These are phyloP conservation scores for Penicillium freii DNA, from an alignment of 2,329 filamentous ascomycete species.

Conservation along the genomic window DNA sequence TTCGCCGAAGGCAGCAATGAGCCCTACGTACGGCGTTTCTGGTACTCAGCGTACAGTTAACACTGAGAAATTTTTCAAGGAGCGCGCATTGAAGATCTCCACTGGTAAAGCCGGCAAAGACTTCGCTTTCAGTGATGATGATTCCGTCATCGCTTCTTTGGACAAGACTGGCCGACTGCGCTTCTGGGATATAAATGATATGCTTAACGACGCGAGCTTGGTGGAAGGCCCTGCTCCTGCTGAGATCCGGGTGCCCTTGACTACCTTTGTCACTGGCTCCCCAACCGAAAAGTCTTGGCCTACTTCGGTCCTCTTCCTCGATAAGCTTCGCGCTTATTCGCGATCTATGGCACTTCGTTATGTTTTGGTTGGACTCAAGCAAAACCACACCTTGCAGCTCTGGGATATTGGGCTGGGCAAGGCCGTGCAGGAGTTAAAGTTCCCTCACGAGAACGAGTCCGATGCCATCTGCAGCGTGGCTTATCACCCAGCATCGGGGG, in stretches of 20 bases:
- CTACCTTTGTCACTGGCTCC: conserved; percentile 82
- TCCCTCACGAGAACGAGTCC: conserved; percentile 92
- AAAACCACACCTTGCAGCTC: conserved; percentile 96
- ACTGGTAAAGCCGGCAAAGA: conserved; percentile 98
- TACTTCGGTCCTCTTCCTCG: conserved; percentile 90
- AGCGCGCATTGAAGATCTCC: conserved; percentile 88
- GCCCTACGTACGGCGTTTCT: conserved; percentile 50
- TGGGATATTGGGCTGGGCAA: conserved; percentile 97
- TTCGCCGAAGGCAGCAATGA: conserved; percentile 57
- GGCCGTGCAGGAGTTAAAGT: conserved; percentile 93
- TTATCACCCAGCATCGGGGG: conserved; percentile 88
- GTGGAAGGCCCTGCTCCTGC: conserved; percentile 51
- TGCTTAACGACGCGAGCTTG: conserved; percentile 55
- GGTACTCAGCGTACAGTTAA: conserved; percentile 64
- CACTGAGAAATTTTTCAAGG: conserved; percentile 80
- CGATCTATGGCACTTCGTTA: conserved; percentile 89
- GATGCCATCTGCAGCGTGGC: conserved; percentile 97
- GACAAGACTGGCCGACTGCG: conserved; percentile 96
- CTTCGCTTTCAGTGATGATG: conserved; percentile 96
- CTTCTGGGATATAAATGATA: conserved; percentile 93
- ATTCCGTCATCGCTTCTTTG: conserved; percentile 87
- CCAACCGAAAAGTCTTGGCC: conserved; percentile 94
- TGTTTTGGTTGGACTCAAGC: conserved; percentile 96
- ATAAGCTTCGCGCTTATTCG: conserved; percentile 90
- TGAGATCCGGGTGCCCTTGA: conserved; percentile 80